Percentiles rank a stretch among this genome's conserved stretches.
Evolutionary conservation across 495 filamentous ascomycete species (phyloP).

Genomic region (Aspergillus indologenus): DNA sequence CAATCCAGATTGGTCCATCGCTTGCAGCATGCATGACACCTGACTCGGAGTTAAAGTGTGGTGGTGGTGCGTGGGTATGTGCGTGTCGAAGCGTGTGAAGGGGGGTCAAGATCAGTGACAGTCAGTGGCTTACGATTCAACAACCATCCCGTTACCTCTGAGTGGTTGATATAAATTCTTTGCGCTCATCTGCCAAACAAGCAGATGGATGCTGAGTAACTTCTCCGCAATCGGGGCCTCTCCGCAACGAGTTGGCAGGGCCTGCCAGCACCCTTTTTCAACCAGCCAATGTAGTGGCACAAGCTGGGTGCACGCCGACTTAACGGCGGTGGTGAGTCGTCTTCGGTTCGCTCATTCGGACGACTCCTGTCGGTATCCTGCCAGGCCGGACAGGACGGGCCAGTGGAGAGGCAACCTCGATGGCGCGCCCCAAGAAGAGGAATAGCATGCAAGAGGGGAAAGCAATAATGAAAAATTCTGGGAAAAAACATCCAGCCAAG

Average conservation of each 20-base stretch:
- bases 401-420: not conserved
- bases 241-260: not conserved
- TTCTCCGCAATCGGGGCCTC: not conserved
- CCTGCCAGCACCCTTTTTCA: not conserved
- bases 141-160: not conserved
- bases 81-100: not conserved
- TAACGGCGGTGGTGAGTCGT: not conserved
- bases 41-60: conserved; percentile 3
- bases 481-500: not conserved
- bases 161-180: not conserved
- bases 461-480: not conserved
- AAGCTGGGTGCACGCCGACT: not conserved
- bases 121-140: conserved; percentile 1
- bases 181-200: not conserved
- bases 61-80: not conserved
- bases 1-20: conserved; percentile 3
- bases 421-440: not conserved
- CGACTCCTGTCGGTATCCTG: not conserved
- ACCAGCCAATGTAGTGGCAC: not conserved
- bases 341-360: not conserved
- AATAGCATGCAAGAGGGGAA: not conserved
- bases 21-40: conserved; percentile 3
- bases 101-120: not conserved
- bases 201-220: not conserved
- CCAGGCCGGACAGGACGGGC: not conserved